phyloP scores from a whole-genome alignment of 164 flowering plant species.

The Liquidambar formosana region DNA sequence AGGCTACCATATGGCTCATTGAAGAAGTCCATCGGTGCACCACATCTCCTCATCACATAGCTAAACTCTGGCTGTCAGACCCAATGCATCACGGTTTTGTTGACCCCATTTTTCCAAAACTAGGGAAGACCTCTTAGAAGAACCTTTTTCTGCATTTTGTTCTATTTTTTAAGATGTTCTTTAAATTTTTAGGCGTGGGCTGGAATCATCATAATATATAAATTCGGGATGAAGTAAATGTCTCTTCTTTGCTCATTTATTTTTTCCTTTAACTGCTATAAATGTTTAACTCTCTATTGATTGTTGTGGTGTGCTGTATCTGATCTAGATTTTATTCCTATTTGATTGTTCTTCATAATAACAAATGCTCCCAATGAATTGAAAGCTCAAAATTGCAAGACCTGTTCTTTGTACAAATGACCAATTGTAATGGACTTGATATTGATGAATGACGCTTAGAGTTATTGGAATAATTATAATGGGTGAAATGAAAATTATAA shows the following conservation, averaged over 20 bases:
- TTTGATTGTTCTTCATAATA: neutral
- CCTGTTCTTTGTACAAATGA: neutral
- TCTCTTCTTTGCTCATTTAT: neutral
- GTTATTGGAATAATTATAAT: too few relatives aligned
- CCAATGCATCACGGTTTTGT: slow-evolving; percentile 60
- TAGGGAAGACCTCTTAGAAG: slow-evolving; percentile 10
- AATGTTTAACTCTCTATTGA: neutral
- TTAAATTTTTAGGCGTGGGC: neutral
- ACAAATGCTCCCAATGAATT: neutral
- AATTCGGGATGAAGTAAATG: neutral
- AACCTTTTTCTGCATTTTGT: neutral
- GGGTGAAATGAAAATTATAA: too few relatives aligned
- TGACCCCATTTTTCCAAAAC: slow-evolving; percentile 57
- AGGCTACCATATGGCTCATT: slow-evolving; percentile 76
- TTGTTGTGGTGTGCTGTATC: neutral
- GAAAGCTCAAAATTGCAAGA: neutral
- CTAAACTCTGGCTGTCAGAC: slow-evolving; percentile 64
- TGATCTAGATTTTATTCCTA: neutral
- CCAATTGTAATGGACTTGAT: neutral
- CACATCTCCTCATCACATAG: slow-evolving; percentile 57
- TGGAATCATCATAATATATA: neutral
- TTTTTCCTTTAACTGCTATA: neutral
- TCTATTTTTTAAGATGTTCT: neutral
- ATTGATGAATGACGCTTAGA: neutral
- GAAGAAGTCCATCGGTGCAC: slow-evolving; percentile 79